These are phyloP conservation scores for Dictyostelium brefeldianum DNA, from an alignment of 78 protist genomes.

Conservation along the genomic window DNA sequence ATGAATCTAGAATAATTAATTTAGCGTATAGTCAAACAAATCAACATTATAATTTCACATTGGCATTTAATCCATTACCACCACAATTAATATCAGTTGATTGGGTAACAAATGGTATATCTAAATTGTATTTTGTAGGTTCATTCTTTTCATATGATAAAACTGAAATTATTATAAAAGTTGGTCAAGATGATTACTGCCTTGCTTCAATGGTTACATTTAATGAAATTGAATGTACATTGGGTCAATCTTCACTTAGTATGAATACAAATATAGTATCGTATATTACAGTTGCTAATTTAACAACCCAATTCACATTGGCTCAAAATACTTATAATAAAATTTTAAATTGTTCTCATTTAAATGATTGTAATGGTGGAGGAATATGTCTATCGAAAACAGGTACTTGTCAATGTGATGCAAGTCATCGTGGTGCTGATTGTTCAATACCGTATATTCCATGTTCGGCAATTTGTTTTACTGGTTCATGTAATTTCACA, in stretches of 20 bases:
- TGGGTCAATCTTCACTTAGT: not conserved
- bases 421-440: not conserved
- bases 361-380: not conserved
- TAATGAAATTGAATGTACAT: not conserved
- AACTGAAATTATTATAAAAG: not conserved
- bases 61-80: not conserved
- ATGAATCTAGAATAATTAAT: too few relatives aligned
- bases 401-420: not conserved
- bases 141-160: not conserved
- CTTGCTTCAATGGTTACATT: not conserved
- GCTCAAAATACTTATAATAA: not conserved
- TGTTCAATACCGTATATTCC: not conserved
- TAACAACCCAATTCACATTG: slow-evolving; percentile 13
- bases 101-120: not conserved
- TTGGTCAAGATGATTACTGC: not conserved
- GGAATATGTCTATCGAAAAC: not conserved
- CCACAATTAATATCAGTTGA: not conserved
- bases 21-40: not conserved
- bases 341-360: not conserved
- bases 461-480: not conserved
- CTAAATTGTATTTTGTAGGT: not conserved
- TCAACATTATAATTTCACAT: not conserved
- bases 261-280: not conserved
- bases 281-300: not conserved
- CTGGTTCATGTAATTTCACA: not conserved